Evolutionary conservation across 805 yeast species (phyloP).

Genomic region (Saccharomycopsis malanga): DNA sequence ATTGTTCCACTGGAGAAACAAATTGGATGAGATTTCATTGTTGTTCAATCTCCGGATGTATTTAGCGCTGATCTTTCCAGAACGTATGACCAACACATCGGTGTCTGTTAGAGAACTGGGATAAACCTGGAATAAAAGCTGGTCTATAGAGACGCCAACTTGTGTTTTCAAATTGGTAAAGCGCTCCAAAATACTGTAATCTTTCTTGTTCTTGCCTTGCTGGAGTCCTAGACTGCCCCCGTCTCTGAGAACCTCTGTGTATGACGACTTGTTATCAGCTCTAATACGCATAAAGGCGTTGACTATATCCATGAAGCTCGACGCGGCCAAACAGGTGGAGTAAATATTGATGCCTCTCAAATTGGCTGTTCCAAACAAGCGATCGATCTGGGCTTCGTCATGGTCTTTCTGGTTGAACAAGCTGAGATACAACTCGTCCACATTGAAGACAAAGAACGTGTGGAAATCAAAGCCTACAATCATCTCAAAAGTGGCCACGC

Average conservation of each 20-base stretch:
- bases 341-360: slow-evolving; percentile 52
- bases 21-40: slow-evolving; percentile 34
- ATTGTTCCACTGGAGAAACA: slow-evolving; percentile 56
- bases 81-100: slow-evolving; percentile 59
- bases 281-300: slow-evolving; percentile 63
- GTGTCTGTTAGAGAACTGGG: slow-evolving; percentile 78
- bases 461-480: slow-evolving; percentile 81
- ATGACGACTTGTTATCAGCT: slow-evolving; percentile 65
- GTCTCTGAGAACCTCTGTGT: slow-evolving; percentile 54
- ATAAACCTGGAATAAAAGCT: slow-evolving; percentile 56
- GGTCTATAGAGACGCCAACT: slow-evolving; percentile 54
- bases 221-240: slow-evolving; percentile 44
- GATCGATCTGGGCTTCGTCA: slow-evolving; percentile 45
- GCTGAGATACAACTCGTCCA: slow-evolving; percentile 42
- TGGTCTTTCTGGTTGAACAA: slow-evolving; percentile 61
- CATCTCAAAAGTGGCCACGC: slow-evolving; percentile 46
- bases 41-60: slow-evolving; percentile 35
- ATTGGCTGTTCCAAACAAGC: slow-evolving; percentile 44
- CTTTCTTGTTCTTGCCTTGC: background rate
- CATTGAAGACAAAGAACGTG: slow-evolving; percentile 60
- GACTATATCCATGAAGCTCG: slow-evolving; percentile 72
- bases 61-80: slow-evolving; percentile 51
- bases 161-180: slow-evolving; percentile 48
- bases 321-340: slow-evolving; percentile 78
- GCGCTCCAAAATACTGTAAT: slow-evolving; percentile 19